A percentile compares a stretch with the other conserved stretches of the same genome.
phyloP scores from a whole-genome alignment of 495 filamentous ascomycete genomes.

The Trichoderma orchidacearum region DNA sequence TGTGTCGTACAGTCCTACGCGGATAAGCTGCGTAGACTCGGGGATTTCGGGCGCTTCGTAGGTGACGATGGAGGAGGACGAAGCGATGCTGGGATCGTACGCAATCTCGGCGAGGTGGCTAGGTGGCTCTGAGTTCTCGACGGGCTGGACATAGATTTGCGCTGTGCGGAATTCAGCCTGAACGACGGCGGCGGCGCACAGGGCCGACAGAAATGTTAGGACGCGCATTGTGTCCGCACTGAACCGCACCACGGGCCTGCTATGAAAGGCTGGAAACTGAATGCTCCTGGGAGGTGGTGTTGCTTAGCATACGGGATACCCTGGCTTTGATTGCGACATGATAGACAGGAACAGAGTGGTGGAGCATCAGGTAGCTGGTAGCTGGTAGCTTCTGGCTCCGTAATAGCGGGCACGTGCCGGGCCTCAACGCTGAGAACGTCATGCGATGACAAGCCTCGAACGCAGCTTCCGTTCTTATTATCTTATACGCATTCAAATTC shows the following conservation, averaged over 20 bases:
- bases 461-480: too few relatives aligned
- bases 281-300: not conserved
- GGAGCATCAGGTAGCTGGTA: not conserved
- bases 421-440: not conserved
- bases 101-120: conserved; percentile 32
- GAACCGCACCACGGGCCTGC: not conserved
- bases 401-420: not conserved
- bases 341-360: not conserved
- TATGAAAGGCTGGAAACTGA: conserved; percentile 3
- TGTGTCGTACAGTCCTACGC: conserved; percentile 34
- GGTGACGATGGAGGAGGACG: conserved; percentile 20
- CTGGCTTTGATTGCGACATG: not conserved
- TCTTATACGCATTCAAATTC: too few relatives aligned
- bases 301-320: not conserved
- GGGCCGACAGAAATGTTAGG: conserved; percentile 12
- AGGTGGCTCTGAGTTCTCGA: conserved; percentile 15
- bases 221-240: conserved; percentile 9
- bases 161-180: conserved; percentile 14
- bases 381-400: not conserved
- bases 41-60: conserved; percentile 35
- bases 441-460: not conserved
- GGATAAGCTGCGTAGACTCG: conserved; percentile 22
- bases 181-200: conserved; percentile 17
- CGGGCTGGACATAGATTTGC: conserved; percentile 32
- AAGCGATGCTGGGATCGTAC: conserved; percentile 20